Evolutionary conservation across 495 filamentous ascomycete genomes (phyloP).

Genomic region (Penicillium arizonense): DNA sequence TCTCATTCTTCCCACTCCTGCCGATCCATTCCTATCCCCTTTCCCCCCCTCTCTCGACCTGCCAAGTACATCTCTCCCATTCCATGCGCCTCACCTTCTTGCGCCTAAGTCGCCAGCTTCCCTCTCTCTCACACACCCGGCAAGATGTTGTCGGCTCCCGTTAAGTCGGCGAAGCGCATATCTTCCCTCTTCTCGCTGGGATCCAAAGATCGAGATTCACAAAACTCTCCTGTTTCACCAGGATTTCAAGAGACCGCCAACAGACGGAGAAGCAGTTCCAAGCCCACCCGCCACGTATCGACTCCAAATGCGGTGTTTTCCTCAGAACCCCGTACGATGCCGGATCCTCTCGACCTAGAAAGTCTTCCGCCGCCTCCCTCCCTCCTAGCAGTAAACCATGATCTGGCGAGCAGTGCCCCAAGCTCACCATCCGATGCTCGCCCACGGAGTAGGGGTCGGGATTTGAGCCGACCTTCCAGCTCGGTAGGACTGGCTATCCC

Average conservation of each 20-base stretch:
- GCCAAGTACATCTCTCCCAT: constrained; percentile 12
- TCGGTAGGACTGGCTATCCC: constrained; percentile 38
- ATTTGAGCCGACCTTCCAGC: constrained; percentile 36
- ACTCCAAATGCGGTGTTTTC: constrained; percentile 29
- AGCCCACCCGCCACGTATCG: constrained; percentile 38
- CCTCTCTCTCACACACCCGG: constrained; percentile 5
- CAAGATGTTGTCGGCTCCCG: constrained; percentile 48
- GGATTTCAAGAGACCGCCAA: constrained; percentile 19
- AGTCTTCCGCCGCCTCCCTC: constrained; percentile 43
- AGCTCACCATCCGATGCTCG: constrained; percentile 32
- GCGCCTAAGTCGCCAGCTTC: constrained; percentile 5
- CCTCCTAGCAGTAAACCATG: constrained; percentile 41
- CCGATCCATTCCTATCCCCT: constrained; percentile 43
- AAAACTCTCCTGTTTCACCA: constrained; percentile 5
- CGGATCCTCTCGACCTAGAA: constrained; percentile 34
- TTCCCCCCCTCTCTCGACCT: constrained; percentile 8
- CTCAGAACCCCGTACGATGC: constrained; percentile 29
- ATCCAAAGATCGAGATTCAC: constrained; percentile 35
- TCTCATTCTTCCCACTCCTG: constrained; percentile 41
- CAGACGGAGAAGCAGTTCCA: constrained; percentile 33
- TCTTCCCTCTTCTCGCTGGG: constrained; percentile 48
- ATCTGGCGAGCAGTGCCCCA: constrained; percentile 35
- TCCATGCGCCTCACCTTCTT: constrained; percentile 20
- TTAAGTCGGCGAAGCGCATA: constrained; percentile 50
- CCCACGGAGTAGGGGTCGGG: constrained; percentile 42